A percentile compares a stretch with the other conserved stretches of the same genome.
phyloP scores from a whole-genome alignment of 805 yeast genomes.

The Cephaloascus fragrans region DNA sequence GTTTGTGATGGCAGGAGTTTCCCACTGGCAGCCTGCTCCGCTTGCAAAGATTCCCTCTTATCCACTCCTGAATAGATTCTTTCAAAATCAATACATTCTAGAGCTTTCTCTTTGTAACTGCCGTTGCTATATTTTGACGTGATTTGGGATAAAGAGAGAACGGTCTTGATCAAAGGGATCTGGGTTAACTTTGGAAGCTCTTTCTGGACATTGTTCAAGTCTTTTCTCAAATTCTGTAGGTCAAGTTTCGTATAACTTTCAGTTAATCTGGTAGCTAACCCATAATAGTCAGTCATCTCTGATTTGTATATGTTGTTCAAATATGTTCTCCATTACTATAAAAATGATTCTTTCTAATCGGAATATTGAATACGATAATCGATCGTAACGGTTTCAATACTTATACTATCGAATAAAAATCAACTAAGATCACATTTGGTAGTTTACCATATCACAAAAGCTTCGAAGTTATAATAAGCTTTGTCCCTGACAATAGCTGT shows the following conservation, averaged over 20 bases:
- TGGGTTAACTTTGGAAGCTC: not conserved
- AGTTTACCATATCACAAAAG: too few relatives aligned
- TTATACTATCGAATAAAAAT: too few relatives aligned
- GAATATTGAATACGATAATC: too few relatives aligned
- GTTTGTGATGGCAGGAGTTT: not conserved
- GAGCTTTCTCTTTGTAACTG: constrained; percentile 40
- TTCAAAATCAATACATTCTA: constrained; percentile 55
- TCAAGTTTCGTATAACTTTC: not conserved
- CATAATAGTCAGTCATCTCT: not conserved
- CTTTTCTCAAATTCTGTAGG: not conserved
- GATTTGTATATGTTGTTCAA: too few relatives aligned
- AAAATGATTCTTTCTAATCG: too few relatives aligned
- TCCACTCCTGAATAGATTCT: constrained; percentile 55
- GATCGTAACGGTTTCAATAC: too few relatives aligned
- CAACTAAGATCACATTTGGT: too few relatives aligned
- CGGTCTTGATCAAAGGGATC: not conserved
- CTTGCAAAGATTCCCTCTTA: constrained; percentile 19
- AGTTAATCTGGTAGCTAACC: not conserved
- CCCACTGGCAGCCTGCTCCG: constrained; percentile 5
- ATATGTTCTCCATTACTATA: too few relatives aligned
- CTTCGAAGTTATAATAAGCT: too few relatives aligned
- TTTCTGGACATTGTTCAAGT: not conserved
- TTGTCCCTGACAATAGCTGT: too few relatives aligned
- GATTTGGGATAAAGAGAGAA: not conserved
- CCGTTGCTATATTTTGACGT: constrained; percentile 28